Evolutionary conservation across 495 filamentous ascomycete species (phyloP), one percentile per base, ranked within the genome.

Genomic region (Lasiosphaeria miniovina): DNA sequence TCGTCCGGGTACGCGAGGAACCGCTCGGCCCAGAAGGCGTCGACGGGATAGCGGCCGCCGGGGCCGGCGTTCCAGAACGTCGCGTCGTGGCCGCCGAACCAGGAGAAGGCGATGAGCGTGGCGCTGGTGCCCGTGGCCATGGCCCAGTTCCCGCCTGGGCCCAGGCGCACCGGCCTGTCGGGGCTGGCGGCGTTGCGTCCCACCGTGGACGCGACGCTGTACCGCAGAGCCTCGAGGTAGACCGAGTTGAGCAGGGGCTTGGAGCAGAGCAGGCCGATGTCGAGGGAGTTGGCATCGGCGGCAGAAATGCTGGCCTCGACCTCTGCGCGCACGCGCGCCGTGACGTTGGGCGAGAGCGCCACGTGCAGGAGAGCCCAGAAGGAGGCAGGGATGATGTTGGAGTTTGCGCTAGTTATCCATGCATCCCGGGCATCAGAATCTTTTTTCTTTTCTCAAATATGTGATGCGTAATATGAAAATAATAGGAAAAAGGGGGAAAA

Each of bases 21-120:
- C 2, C 71, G 64, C 60, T 76, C 74, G 36, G 71, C 68, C 74
- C 74, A 77, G 61, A 72, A 76, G 0, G 55, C 41, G 15, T 73
- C 65, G 2, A 76, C 57, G 0, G 72, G 66, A 35, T 73, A 60
- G 46, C 7, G 46, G 24, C 40, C 12, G 55, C 49, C 24, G 61
- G 49, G 12, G 55, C 69, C 69, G 7, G 57, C 54, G 55, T 71
- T 71, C 69, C 69, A 69, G 43, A 68, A 61, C 6, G 15, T 4
- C 3, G 15, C 24, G 48, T 67, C 69, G 36, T 55, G 63, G 11
- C 52, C 63, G 17, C 58, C 65, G 36, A 61, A 57, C 61, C 64
- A 69, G n/a, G 15, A 48, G 48, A 55, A 65, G 12, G 57, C 52
- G 12, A 71, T 36, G 36, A 69, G 46, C 17, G 55, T 41, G 8